These are phyloP conservation scores for Naganishia friedmannii DNA, from an alignment of 768 basidiomycete species.

Conservation along the genomic window DNA sequence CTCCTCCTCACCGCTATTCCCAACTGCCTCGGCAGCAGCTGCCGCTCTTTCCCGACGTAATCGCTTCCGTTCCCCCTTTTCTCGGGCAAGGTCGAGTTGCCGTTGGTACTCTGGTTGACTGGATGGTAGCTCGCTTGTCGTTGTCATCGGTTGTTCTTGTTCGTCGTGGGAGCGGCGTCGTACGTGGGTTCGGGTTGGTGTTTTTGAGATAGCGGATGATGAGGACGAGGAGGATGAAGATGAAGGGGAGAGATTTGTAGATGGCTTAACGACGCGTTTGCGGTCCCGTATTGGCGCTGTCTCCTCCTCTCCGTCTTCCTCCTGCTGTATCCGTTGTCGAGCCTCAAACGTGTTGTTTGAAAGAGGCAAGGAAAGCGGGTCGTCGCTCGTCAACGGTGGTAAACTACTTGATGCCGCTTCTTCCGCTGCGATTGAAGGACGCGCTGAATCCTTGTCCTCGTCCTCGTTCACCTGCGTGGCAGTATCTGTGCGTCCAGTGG, in stretches of 20 bases:
- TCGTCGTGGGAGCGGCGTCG: not conserved
- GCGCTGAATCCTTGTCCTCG: no score
- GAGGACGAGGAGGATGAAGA: not conserved
- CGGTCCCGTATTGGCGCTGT: not conserved
- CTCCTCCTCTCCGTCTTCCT: not conserved
- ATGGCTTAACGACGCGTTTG: not conserved
- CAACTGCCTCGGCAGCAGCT: not conserved
- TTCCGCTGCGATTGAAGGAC: not conserved
- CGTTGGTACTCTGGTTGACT: slow-evolving; percentile 20
- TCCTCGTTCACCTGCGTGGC: no score
- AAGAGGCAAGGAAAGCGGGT: slow-evolving; percentile 2
- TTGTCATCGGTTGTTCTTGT: not conserved
- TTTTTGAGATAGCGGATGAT: not conserved
- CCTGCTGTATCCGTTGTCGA: not conserved
- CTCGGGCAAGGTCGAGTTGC: not conserved
- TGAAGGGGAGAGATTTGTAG: not conserved
- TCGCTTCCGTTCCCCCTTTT: not conserved
- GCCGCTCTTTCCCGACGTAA: not conserved
- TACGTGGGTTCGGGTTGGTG: not conserved
- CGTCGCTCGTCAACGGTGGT: slow-evolving; percentile 6
- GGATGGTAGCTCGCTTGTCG: not conserved
- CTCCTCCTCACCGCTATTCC: not conserved
- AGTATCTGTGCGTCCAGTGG: no score
- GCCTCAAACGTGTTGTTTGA: not conserved
- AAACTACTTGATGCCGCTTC: slow-evolving; percentile 6